Conservation (phyloP, 2,329 filamentous ascomycete species). For the Aspergillus arachidicola region DNA sequence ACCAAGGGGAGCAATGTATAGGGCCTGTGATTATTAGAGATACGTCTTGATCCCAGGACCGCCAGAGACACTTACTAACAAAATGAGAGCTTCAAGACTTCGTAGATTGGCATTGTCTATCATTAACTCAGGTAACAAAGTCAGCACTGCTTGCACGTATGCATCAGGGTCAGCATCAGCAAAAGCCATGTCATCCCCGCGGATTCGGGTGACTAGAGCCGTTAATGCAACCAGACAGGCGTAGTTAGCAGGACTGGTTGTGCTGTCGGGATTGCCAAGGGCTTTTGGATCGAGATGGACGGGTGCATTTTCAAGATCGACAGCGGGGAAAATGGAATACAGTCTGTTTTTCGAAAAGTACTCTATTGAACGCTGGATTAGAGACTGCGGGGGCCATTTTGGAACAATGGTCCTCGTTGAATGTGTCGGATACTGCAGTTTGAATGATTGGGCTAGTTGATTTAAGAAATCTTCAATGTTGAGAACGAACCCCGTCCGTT, state of each 20-base stretch:
- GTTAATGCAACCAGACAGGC: conserved; percentile 28
- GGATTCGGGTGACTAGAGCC: conserved; percentile 28
- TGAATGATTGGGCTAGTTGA: conserved; percentile 17
- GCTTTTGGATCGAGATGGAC: conserved; percentile 1
- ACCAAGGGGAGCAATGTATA: conserved; percentile 24
- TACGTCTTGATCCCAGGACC: too few relatives aligned
- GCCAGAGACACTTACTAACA: conserved; percentile 20
- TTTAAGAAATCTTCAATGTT: conserved; percentile 25
- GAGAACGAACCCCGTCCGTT: conserved; percentile 19
- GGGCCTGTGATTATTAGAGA: conserved; percentile 12
- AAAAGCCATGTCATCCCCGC: conserved; percentile 24
- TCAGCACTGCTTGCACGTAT: conserved; percentile 25
- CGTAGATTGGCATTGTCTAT: conserved; percentile 23
- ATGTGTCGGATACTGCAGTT: conserved; percentile 6
- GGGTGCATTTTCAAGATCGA: conserved; percentile 12
- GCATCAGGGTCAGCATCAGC: conserved; percentile 24
- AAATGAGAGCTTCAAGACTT: conserved; percentile 22
- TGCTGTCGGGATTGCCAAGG: conserved; percentile 14
- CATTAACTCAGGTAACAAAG: conserved; percentile 23
- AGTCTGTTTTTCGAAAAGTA: conserved; percentile 23
- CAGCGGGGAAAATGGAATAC: conserved; percentile 29
- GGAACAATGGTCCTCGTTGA: conserved; percentile 8
- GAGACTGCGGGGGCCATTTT: conserved; percentile 21
- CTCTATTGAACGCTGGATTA: conserved; percentile 23
- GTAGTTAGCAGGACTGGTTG: conserved; percentile 13